These are phyloP conservation scores for Entoloma clypeatum DNA, from an alignment of 1,284 basidiomycete genomes.

Conservation along the genomic window DNA sequence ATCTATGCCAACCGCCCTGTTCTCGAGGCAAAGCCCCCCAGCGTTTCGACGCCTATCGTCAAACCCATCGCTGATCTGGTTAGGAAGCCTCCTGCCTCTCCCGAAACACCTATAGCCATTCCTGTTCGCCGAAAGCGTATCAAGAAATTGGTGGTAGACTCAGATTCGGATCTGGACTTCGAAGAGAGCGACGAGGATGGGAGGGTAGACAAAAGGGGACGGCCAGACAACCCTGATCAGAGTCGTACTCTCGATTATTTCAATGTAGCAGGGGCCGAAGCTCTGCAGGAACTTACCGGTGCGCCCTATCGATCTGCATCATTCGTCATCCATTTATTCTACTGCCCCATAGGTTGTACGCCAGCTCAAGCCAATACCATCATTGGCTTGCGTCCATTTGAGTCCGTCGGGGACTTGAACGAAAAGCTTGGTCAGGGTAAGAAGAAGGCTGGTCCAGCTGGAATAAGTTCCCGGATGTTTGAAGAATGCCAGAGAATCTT, in stretches of 20 bases:
- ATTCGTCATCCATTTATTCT: slow-evolving; percentile 13
- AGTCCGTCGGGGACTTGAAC: slow-evolving; percentile 74
- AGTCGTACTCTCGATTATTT: slow-evolving; percentile 79
- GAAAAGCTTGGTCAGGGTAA: slow-evolving; percentile 75
- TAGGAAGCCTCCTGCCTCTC: slow-evolving; percentile 28
- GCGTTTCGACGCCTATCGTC: slow-evolving; percentile 36
- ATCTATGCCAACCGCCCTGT: slow-evolving; percentile 67
- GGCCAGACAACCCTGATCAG: slow-evolving; percentile 29
- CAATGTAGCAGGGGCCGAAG: slow-evolving; percentile 71
- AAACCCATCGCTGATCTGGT: slow-evolving; percentile 38
- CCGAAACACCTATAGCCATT: slow-evolving; percentile 31
- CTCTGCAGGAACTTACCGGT: slow-evolving; percentile 90
- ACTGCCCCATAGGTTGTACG: slow-evolving; percentile 65
- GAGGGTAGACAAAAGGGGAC: slow-evolving; percentile 20
- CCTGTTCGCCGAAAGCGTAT: slow-evolving; percentile 45
- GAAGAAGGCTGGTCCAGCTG: slow-evolving; percentile 76
- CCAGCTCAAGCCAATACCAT: slow-evolving; percentile 81
- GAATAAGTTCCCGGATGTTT: slow-evolving; percentile 87
- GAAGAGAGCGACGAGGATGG: slow-evolving; percentile 41
- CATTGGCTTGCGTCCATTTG: slow-evolving; percentile 79
- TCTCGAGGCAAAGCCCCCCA: slow-evolving; percentile 40
- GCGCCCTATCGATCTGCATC: slow-evolving; percentile 21
- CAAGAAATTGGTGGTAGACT: slow-evolving; percentile 59
- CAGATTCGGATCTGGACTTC: slow-evolving; percentile 57
- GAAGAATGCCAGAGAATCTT: slow-evolving; percentile 89